Evolutionary conservation across 495 filamentous ascomycete genomes (phyloP).

Genomic region (Halenospora varia): DNA sequence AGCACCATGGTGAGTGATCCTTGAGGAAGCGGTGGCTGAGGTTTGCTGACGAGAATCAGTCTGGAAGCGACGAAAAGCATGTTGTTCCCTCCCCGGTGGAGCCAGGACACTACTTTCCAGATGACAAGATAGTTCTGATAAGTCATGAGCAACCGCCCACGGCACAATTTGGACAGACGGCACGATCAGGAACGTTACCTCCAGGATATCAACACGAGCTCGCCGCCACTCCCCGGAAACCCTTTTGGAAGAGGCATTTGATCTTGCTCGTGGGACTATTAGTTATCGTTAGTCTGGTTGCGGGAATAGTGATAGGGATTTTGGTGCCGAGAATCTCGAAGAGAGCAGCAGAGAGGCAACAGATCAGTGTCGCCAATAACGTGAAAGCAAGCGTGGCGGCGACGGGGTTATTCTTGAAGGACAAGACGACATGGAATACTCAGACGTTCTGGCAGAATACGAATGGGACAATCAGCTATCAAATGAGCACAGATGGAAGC

Average conservation of each 20-base stretch:
- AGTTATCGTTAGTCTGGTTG: background rate
- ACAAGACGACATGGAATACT: slow-evolving; percentile 14
- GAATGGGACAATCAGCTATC: slow-evolving; percentile 7
- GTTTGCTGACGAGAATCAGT: background rate
- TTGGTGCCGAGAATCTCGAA: background rate
- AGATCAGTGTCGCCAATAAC: background rate
- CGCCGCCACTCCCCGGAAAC: background rate
- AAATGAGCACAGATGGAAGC: slow-evolving; percentile 11
- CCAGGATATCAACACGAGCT: slow-evolving; percentile 3
- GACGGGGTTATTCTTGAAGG: slow-evolving; percentile 10
- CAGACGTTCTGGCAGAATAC: slow-evolving; percentile 11
- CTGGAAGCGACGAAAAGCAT: slow-evolving; percentile 1
- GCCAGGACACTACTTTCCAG: slow-evolving; percentile 3
- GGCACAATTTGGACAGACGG: background rate
- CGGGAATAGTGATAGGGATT: background rate
- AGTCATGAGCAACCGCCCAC: background rate
- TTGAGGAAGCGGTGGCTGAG: background rate
- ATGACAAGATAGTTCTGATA: slow-evolving; percentile 7
- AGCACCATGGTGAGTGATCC: background rate
- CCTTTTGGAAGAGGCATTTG: slow-evolving; percentile 10
- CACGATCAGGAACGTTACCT: background rate
- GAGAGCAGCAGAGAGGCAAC: background rate
- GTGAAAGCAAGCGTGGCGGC: slow-evolving; percentile 9
- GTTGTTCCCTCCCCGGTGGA: slow-evolving; percentile 8
- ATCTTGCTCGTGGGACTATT: background rate